Conservation (phyloP, 129 eudicot genomes). For the Flaveria ramosissima region DNA sequence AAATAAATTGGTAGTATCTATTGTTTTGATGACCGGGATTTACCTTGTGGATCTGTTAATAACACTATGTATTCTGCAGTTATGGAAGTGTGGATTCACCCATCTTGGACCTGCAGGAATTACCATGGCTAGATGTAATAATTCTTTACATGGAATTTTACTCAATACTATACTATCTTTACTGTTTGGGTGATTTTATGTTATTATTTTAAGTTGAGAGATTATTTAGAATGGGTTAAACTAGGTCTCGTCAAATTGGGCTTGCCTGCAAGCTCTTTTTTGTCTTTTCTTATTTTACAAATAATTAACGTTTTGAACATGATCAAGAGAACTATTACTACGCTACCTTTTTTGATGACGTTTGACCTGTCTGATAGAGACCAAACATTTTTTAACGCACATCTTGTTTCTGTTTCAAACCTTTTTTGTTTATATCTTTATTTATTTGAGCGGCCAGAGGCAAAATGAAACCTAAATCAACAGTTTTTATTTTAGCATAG, state of each 20-base stretch:
- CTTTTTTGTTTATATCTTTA: background rate
- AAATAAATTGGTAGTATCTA: background rate
- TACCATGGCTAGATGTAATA: slow-evolving; percentile 61
- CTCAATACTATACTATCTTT: background rate
- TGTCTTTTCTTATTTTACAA: background rate
- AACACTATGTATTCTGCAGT: slow-evolving; percentile 51
- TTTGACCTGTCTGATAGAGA: background rate
- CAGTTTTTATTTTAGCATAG: background rate
- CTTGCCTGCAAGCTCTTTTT: background rate
- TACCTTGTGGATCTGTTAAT: background rate
- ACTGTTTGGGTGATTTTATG: background rate
- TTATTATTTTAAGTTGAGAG: background rate
- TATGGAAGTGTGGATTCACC: slow-evolving; percentile 89
- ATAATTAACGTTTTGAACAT: background rate
- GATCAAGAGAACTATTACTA: slow-evolving; percentile 15
- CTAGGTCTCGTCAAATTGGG: background rate
- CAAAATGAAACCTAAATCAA: background rate
- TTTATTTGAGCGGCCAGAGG: background rate
- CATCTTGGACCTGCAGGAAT: slow-evolving; percentile 55
- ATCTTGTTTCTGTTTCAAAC: background rate
- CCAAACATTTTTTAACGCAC: background rate
- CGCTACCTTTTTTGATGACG: background rate
- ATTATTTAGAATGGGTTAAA: background rate
- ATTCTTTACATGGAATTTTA: slow-evolving; percentile 11
- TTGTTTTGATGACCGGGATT: slow-evolving; percentile 15